Percentiles rank a stretch among this genome's conserved stretches.
These are phyloP conservation scores for Auxenochlorella protothecoides DNA, from an alignment of 139 green algal species.

Conservation along the genomic window DNA sequence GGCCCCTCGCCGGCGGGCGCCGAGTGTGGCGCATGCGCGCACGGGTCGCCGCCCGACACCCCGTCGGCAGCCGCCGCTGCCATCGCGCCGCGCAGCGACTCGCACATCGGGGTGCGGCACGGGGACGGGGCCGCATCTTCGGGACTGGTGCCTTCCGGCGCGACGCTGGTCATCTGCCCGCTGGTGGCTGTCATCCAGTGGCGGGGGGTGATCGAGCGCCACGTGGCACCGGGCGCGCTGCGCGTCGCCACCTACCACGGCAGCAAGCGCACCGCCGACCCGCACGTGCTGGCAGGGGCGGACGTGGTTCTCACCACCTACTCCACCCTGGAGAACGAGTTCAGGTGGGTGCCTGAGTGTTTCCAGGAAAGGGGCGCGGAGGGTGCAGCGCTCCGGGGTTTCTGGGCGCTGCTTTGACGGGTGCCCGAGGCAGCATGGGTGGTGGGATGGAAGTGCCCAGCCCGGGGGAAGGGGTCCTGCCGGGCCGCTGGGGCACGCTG, in stretches of 20 bases:
- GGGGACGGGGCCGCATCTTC: neutral
- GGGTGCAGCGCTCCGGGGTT: too few species aligned
- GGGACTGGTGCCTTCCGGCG: conserved; percentile 6
- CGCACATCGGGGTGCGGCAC: neutral
- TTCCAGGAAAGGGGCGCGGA: conserved; percentile 21
- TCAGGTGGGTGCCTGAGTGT: conserved; percentile 40
- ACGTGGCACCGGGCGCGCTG: conserved; percentile 44
- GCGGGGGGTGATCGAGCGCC: conserved; percentile 77
- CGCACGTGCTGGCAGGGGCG: conserved; percentile 35
- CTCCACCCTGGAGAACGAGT: conserved; percentile 78
- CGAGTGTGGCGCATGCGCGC: neutral
- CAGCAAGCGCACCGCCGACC: conserved; percentile 37
- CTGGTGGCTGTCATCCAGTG: conserved; percentile 90
- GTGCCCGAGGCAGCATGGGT: too few species aligned
- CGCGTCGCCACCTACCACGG: conserved; percentile 76
- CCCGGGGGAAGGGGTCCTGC: too few species aligned
- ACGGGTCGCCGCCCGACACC: too few species aligned
- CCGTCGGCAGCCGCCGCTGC: too few species aligned
- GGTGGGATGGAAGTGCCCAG: too few species aligned
- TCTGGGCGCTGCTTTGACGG: too few species aligned
- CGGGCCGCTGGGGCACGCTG: too few species aligned
- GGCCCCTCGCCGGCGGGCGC: too few species aligned
- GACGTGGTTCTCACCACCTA: conserved; percentile 94
- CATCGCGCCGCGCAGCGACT: too few species aligned
- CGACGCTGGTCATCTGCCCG: conserved; percentile 90